A percentile compares a stretch with the other conserved stretches of the same genome.
phyloP scores from a whole-genome alignment of 208 protist species.

The Trypanosoma avium region DNA sequence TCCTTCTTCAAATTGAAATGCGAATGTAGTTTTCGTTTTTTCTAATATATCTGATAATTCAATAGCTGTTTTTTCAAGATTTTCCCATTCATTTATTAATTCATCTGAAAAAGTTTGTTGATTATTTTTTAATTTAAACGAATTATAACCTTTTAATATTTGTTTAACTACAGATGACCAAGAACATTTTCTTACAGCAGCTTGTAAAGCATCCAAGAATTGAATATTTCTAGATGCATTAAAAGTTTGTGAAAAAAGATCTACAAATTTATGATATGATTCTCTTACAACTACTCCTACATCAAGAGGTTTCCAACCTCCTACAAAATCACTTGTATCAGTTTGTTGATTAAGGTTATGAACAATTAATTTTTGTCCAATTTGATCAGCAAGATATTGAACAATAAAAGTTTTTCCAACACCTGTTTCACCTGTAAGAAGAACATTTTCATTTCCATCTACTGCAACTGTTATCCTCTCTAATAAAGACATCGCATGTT shows the following conservation, averaged over 20 bases:
- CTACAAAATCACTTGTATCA: conserved; percentile 98
- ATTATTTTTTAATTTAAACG: conserved; percentile 60
- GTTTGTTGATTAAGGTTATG: conserved; percentile 99
- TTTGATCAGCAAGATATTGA: conserved; percentile 87
- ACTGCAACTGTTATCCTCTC: conserved; percentile 95
- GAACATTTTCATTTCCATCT: conserved; percentile 92
- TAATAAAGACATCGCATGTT: conserved; percentile 91
- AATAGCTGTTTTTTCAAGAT: conserved; percentile 42
- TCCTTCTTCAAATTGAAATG: conserved; percentile 99
- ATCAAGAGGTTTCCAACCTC: conserved; percentile 99
- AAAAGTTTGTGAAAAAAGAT: conserved; percentile 95
- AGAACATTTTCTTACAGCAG: conserved; percentile 61
- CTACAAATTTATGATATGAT: conserved; percentile 86
- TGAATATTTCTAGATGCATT: conserved; percentile 73
- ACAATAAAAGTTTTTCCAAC: conserved; percentile 95
- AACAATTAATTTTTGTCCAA: conserved; percentile 93
- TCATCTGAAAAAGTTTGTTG: conserved; percentile 30
- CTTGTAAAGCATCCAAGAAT: conserved; percentile 73
- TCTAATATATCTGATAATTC: conserved; percentile 62
- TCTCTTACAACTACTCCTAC: conserved; percentile 70
- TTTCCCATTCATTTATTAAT: conserved; percentile 50
- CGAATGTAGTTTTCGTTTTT: conserved; percentile 82
- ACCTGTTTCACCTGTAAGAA: conserved; percentile 99
- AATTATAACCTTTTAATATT: conserved; percentile 74
- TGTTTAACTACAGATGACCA: conserved; percentile 58